Evolutionary conservation across 1,284 basidiomycete genomes (phyloP), one percentile per base, ranked within the genome.

Genomic region (Neolentinus lepideus): DNA sequence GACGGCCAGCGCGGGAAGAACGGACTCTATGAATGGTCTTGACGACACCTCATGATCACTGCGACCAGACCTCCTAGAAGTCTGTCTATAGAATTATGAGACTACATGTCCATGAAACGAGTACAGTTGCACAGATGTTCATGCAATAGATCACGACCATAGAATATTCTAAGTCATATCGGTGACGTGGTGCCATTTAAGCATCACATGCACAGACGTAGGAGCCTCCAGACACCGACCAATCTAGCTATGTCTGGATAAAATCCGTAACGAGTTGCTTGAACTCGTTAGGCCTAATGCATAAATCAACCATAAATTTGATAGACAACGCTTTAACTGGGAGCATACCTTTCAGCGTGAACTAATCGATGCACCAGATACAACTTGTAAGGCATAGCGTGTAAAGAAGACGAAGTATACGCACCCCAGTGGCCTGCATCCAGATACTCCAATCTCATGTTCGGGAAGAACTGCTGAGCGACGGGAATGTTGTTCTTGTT

Each of bases 401-500:
- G 22, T 21, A 26, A 26, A 53, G 12, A 27, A 27, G 31, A 12
- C 25, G 24, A 47, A 56, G n/a, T n/a, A 53, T 26, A 57, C 72
- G 59, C 64, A 88, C 86, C 81, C 88, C 86, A 90, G 63, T 90
- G 87, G 2, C 80, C 77, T 0, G 87, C 69, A 57, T 86, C 78
- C 19, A 90, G 66, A 22, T 67, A 73, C 61, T 80, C 74, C 0
- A 89, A 59, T 21, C 66, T 64, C 69, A 80, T 77, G 47, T 77
- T 72, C 0, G 90, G 90, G 69, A 94, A 94, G 66, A 88, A 89
- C 36, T 75, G 66, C 57, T 80, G 68, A 50, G 83, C 77, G 1
- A 80, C 60, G 0, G 79, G 77, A 4, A 83, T 70, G 59, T 88
- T 90, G 56, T 78, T 74, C 12, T 76, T 69, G 62, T 91, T 92